A percentile compares a stretch with the other conserved stretches of the same genome.
These are phyloP conservation scores for Rosa persica DNA, from an alignment of 306 rosid species.

Conservation along the genomic window DNA sequence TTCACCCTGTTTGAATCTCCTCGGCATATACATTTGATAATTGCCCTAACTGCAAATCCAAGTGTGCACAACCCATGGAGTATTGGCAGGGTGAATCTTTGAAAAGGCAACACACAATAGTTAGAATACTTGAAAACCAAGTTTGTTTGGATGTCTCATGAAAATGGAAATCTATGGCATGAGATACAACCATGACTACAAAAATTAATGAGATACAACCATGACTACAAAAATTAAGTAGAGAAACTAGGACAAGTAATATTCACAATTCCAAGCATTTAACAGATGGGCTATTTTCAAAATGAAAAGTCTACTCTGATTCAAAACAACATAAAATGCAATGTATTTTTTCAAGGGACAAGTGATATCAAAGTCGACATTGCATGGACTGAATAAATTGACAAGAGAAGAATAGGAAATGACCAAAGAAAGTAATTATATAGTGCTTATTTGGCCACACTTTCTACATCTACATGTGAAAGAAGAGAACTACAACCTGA, in stretches of 20 bases:
- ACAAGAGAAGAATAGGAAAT: neutral
- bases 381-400: neutral
- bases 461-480: neutral
- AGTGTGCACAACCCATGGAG: constrained; percentile 89
- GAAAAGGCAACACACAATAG: constrained; percentile 19
- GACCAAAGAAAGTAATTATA: neutral
- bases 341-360: neutral
- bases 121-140: constrained; percentile 12
- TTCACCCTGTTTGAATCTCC: constrained; percentile 70
- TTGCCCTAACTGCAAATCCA: constrained; percentile 87
- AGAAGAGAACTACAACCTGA: neutral
- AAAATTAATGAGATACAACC: constrained; percentile 7
- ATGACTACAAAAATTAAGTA: constrained; percentile 2
- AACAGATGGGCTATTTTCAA: neutral
- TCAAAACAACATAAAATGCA: neutral
- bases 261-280: neutral
- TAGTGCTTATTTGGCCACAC: neutral
- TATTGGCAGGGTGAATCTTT: constrained; percentile 86
- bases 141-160: constrained; percentile 7
- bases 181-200: neutral
- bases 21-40: constrained; percentile 73
- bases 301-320: neutral
- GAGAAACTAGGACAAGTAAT: neutral
- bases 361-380: neutral
- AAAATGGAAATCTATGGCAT: constrained; percentile 8